phyloP scores from a whole-genome alignment of 1,139 yeast genomes.

The Scheffersomyces insectosa region DNA sequence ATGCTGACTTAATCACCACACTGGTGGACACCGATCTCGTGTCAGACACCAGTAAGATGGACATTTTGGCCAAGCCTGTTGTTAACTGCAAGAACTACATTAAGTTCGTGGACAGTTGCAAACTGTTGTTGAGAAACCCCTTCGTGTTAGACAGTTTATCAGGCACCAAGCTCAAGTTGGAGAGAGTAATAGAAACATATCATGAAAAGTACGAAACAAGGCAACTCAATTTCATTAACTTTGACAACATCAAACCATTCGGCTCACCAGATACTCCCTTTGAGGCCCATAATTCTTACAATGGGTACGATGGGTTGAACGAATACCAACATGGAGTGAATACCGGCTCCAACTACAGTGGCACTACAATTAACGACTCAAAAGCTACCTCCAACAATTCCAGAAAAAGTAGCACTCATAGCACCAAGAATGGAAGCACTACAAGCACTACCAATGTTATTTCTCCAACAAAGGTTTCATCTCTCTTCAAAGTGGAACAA shows the following conservation, averaged over 20 bases:
- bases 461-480: constrained; percentile 30
- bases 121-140: constrained; percentile 35
- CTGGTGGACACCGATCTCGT: constrained; percentile 5
- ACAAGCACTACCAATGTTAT: no score
- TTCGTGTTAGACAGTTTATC: constrained; percentile 37
- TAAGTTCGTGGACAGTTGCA: constrained; percentile 27
- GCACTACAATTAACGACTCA: no score
- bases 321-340: no score
- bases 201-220: constrained; percentile 16
- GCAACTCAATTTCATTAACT: constrained; percentile 34
- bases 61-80: constrained; percentile 31
- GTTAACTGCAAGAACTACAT: constrained; percentile 33
- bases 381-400: constrained; percentile 3
- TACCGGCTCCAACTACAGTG: no score
- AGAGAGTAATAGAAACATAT: constrained; percentile 20
- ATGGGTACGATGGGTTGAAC: no score
- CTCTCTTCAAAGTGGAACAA: constrained; percentile 39
- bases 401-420: no score
- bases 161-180: constrained; percentile 18
- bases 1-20: constrained; percentile 13
- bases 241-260: constrained; percentile 35
- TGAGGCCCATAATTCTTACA: not conserved
- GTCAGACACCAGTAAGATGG: constrained; percentile 17
- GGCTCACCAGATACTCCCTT: constrained; percentile 14
- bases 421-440: no score